Evolutionary conservation across 2,329 filamentous ascomycete genomes (phyloP).

Genomic region (Xylaria sp.): DNA sequence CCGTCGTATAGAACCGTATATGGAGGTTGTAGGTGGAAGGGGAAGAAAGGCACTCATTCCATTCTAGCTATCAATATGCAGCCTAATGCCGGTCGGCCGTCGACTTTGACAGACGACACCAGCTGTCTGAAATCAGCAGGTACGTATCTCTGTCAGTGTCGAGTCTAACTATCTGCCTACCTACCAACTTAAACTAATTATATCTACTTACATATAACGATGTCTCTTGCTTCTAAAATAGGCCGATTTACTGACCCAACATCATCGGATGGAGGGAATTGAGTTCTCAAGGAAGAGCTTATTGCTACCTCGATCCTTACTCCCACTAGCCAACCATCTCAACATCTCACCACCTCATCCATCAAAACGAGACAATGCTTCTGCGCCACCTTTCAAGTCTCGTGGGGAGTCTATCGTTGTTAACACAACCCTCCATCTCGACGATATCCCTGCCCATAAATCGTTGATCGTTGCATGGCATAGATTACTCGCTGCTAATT

Average conservation of each 20-base stretch:
- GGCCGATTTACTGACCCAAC: too few relatives aligned
- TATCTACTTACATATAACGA: too few relatives aligned
- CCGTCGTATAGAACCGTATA: not conserved
- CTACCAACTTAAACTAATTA: too few relatives aligned
- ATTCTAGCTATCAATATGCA: too few relatives aligned
- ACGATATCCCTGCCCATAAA: constrained; percentile 7
- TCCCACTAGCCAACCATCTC: not conserved
- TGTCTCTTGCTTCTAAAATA: not conserved
- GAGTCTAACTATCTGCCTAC: too few relatives aligned
- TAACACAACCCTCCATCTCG: not conserved
- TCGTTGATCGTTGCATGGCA: not conserved
- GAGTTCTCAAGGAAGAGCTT: constrained; percentile 1
- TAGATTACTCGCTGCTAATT: not conserved
- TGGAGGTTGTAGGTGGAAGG: not conserved
- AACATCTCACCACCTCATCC: not conserved
- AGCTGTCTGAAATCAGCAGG: not conserved
- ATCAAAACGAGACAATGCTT: not conserved
- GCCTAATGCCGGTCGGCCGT: too few relatives aligned
- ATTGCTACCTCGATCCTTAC: not conserved
- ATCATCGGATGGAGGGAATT: not conserved
- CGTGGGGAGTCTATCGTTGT: not conserved
- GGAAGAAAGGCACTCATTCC: too few relatives aligned
- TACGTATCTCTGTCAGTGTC: too few relatives aligned
- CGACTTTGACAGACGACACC: not conserved
- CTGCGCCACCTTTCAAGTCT: constrained; percentile 2